Evolutionary conservation across 2,329 filamentous ascomycete genomes (phyloP), one percentile per base, ranked within the genome.

Genomic region (Cercospora zeae-maydis): DNA sequence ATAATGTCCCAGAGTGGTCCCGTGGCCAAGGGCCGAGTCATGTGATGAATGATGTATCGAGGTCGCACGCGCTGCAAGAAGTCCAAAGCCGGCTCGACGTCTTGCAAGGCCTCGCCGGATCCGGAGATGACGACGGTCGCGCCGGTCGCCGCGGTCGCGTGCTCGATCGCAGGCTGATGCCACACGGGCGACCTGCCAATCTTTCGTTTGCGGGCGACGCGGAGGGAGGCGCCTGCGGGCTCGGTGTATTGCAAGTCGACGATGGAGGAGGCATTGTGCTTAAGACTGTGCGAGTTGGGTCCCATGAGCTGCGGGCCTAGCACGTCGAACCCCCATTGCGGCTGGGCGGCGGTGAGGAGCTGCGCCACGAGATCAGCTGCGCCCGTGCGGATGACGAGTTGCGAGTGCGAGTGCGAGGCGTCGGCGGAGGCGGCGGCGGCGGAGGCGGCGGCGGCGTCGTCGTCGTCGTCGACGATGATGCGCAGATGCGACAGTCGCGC

Each of bases 1-100:
- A 75, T 73, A 30, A 73, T 65, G 52, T 75, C 72, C 73, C 73
- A 75, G 4, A 75, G 67, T 54, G 66, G 69, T 55, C 73, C 73
- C 19, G 62, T 68, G 3, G 73, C 73, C 31, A 75, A 66, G 3
- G 73, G 73, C 51, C 70, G 67, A 19, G 71, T 74, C 72, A 74
- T 74, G 58, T 73, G 68, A 67, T 75, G 72, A 37, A 75, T 71
- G 58, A 75, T 72, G 37, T 72, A 73, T 45, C 66, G 55, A 19
- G 73, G 71, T 14, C 69, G 63, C 1, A 71, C 67, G 7, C 67
- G 66, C 62, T 74, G 72, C 24, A 75, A 57, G 57, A 75, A 73
- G 55, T 74, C 73, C 52, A 75, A 63, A 19, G 72, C 73, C 11
- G 71, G 72, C 59, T 74, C 72, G n/a, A 74, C 67, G 66, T 73